phyloP scores from a whole-genome alignment of 805 yeast genomes.

The Cyberlindnera xishuangbannaensis region DNA sequence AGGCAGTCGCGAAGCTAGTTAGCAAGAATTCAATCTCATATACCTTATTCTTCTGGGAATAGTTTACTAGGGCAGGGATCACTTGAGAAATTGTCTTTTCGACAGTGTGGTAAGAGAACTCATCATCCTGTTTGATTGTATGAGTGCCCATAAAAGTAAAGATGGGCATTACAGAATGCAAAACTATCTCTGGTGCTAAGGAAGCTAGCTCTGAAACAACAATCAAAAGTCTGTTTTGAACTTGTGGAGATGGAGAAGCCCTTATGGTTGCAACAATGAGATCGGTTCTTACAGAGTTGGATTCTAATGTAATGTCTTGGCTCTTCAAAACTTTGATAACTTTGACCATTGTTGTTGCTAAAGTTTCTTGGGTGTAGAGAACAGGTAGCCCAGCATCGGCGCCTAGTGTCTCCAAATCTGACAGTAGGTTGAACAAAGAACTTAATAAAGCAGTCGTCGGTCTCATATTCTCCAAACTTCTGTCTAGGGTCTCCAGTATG shows the following conservation, averaged over 20 bases:
- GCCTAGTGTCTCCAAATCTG: conserved; percentile 79
- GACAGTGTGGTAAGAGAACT: conserved; percentile 85
- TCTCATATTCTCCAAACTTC: conserved; percentile 25
- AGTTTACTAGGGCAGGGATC: conserved; percentile 77
- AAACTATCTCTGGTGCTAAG: conserved; percentile 81
- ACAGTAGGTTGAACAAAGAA: conserved; percentile 53
- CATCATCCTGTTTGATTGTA: conserved; percentile 94
- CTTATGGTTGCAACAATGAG: conserved; percentile 87
- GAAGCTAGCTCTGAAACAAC: conserved; percentile 86
- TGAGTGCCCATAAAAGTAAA: conserved; percentile 99
- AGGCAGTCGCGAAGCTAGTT: conserved; percentile 89
- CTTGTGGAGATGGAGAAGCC: conserved; percentile 86
- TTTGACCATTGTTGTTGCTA: conserved; percentile 79
- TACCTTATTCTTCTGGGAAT: conserved; percentile 33
- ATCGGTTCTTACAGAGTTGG: conserved; percentile 77
- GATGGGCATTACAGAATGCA: conserved; percentile 98
- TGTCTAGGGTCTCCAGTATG: conserved; percentile 74
- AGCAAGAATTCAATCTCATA: conserved; percentile 80
- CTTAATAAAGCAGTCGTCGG: conserved; percentile 42
- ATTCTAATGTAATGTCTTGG: conserved; percentile 39
- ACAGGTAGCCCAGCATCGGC: conserved; percentile 90
- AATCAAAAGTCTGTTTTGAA: conserved; percentile 79
- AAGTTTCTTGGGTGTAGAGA: conserved; percentile 81
- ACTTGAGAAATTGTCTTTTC: conserved; percentile 88
- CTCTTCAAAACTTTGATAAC: conserved; percentile 52